Conservation (phyloP, 176 grass and related monocot species). For the Chrysopogon serrulatus region DNA sequence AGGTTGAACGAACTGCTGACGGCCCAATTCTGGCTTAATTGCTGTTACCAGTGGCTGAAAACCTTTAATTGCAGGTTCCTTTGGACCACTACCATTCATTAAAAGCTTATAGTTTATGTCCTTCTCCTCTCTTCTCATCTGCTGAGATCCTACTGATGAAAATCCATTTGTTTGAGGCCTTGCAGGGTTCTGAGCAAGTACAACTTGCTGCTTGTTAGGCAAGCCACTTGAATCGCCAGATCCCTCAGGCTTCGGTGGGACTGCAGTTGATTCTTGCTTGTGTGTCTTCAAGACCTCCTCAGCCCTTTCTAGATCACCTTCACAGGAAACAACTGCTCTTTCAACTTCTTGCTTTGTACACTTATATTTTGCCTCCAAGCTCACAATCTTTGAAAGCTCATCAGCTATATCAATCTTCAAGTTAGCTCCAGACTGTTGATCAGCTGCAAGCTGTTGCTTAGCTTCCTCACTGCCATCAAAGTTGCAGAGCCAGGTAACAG, state of each 20-base stretch:
- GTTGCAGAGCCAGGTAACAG: slow-evolving; percentile 81
- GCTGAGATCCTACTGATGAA: slow-evolving; percentile 38
- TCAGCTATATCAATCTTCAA: slow-evolving; percentile 93
- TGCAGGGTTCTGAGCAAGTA: slow-evolving; percentile 39
- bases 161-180: slow-evolving; percentile 61
- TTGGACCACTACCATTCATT: slow-evolving; percentile 39
- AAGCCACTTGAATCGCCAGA: slow-evolving; percentile 49
- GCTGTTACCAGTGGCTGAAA: slow-evolving; percentile 50
- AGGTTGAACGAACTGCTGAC: slow-evolving; percentile 45
- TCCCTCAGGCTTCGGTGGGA: slow-evolving; percentile 39
- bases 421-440: slow-evolving; percentile 58
- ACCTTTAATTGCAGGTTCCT: slow-evolving; percentile 60
- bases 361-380: slow-evolving; percentile 70
- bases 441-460: slow-evolving; percentile 60
- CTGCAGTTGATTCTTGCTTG: slow-evolving; percentile 61
- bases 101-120: slow-evolving; percentile 72
- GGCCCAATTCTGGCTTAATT: slow-evolving; percentile 50
- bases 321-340: slow-evolving; percentile 89
- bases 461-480: slow-evolving; percentile 84
- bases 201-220: slow-evolving; percentile 47
- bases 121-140: slow-evolving; percentile 71
- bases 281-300: slow-evolving; percentile 80
- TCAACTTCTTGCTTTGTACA: slow-evolving; percentile 95
- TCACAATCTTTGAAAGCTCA: slow-evolving; percentile 72
- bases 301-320: slow-evolving; percentile 85